Conservation (phyloP, 768 basidiomycete genomes). For the Leccinum barrowsii region DNA sequence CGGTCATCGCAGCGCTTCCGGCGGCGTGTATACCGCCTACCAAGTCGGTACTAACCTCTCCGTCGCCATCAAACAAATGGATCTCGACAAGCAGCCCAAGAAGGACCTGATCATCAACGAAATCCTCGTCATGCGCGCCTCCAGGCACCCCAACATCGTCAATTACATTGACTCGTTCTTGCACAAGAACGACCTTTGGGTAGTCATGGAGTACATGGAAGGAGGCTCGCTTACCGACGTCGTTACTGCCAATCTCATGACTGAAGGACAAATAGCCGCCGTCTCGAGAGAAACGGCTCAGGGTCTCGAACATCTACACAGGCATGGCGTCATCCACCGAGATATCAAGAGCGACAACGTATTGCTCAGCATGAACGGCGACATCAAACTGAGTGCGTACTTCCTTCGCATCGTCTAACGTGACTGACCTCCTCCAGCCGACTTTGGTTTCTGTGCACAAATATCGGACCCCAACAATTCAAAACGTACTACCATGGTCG, state of each 20-base stretch:
- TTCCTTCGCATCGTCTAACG: background rate
- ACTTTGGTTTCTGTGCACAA: constrained; percentile 99
- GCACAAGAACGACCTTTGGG: constrained; percentile 97
- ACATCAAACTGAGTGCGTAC: constrained; percentile 94
- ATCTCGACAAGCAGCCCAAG: constrained; percentile 98
- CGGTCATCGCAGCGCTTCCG: constrained; percentile 67
- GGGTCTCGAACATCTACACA: constrained; percentile 91
- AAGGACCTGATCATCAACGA: constrained; percentile 99
- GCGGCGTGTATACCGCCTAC: constrained; percentile 97
- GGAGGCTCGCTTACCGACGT: constrained; percentile 94
- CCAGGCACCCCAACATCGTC: constrained; percentile 97
- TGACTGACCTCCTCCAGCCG: constrained; percentile 50
- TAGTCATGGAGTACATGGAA: constrained; percentile 99
- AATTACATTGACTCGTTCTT: constrained; percentile 99
- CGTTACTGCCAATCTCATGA: constrained; percentile 87
- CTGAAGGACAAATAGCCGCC: constrained; percentile 97
- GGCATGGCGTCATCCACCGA: constrained; percentile 96
- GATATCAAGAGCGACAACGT: constrained; percentile 99
- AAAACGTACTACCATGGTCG: constrained; percentile 97
- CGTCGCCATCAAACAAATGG: constrained; percentile 99
- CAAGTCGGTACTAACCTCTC: constrained; percentile 92
- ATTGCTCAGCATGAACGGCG: constrained; percentile 84
- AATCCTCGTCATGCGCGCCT: constrained; percentile 97
- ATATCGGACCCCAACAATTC: constrained; percentile 86
- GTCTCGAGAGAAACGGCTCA: constrained; percentile 91